Evolutionary conservation across 1,284 basidiomycete genomes (phyloP), one percentile per base, ranked within the genome.

Genomic region (Vanrija sp.): DNA sequence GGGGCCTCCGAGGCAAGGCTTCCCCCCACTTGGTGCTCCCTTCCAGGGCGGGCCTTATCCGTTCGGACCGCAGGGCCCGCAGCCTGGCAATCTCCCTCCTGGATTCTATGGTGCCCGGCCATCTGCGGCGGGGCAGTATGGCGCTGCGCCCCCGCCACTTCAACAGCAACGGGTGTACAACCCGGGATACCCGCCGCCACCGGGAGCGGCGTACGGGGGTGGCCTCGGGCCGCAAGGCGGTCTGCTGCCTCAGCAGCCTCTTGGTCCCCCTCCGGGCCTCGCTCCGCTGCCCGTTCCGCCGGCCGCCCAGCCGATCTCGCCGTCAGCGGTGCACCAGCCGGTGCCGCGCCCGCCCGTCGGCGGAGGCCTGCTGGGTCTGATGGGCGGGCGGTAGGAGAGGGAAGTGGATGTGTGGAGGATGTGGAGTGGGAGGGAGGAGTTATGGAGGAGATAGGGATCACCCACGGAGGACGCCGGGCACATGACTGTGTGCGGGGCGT

Each of bases 261-360:
- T 41, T 15, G 31, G 8, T 4, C 38, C 9, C 14, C 53, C 45
- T 8, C 39, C 20, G n/a, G 16, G 18, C 22, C 45, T 36, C 8
- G 43, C 39, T 8, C 36, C 39, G 39, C 50, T 41, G 41, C n/a
- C 55, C 20, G 20, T 35, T 22, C 36, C 53, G 47, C 25, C 41
- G 37, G 39, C 51, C 36, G 37, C 50, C 43, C 43, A 46, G n/a
- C 44, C 41, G 36, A 45, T 37, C 42, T 48, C 54, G 3, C 49
- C 48, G 9, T 18, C 49, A 5, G 55, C 55, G 1, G 56, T 60
- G 41, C 55, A 60, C 45, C 59, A 60, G 53, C 59, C 59, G 8
- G 55, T 60, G 22, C 52, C 59, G 18, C 52, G 59, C 9, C 59
- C 59, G 23, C 59, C 59, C 3, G 59, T 60, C 41, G 55, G 59